Evolutionary conservation across 176 grass and related monocot genomes (phyloP).

Genomic region (Alopecurus myosuroides): DNA sequence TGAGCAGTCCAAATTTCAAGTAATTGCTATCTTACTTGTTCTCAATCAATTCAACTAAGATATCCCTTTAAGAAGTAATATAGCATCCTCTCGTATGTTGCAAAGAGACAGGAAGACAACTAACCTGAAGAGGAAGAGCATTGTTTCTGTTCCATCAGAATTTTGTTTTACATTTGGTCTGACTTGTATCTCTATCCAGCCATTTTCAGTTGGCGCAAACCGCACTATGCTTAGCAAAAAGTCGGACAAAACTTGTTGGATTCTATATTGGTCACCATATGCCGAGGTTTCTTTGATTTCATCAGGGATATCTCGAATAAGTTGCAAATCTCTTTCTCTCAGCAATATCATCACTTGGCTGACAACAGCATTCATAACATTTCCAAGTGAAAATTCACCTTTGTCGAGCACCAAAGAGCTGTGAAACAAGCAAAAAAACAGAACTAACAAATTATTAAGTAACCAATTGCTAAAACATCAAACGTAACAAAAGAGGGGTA

Average conservation of each 20-base stretch:
- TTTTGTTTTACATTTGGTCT: conserved; percentile 69
- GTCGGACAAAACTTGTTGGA: conserved; percentile 93
- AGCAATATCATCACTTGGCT: conserved; percentile 95
- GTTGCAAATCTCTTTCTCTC: conserved; percentile 81
- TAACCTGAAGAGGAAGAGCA: conserved; percentile 85
- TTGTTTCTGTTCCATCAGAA: conserved; percentile 53
- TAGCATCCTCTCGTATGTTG: neutral
- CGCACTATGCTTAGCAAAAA: conserved; percentile 82
- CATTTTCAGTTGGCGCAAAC: conserved; percentile 73
- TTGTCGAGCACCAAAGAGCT: conserved; percentile 82
- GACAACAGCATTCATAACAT: conserved; percentile 85
- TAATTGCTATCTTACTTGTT: neutral
- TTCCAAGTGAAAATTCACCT: conserved; percentile 82
- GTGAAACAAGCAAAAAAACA: conserved; percentile 30
- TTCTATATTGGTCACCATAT: conserved; percentile 89
- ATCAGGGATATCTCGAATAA: conserved; percentile 96
- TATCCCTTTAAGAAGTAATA: conserved; percentile 4
- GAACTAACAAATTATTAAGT: conserved; percentile 1
- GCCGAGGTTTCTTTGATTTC: conserved; percentile 75
- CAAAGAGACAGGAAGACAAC: conserved; percentile 27
- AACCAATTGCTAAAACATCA: conserved; percentile 16
- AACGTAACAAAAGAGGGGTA: conserved; percentile 2
- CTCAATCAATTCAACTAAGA: conserved; percentile 7
- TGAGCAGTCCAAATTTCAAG: neutral
- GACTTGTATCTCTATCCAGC: conserved; percentile 94